These are phyloP conservation scores for Blastobotrys mokoenaii DNA, from an alignment of 805 yeast species.

Conservation along the genomic window DNA sequence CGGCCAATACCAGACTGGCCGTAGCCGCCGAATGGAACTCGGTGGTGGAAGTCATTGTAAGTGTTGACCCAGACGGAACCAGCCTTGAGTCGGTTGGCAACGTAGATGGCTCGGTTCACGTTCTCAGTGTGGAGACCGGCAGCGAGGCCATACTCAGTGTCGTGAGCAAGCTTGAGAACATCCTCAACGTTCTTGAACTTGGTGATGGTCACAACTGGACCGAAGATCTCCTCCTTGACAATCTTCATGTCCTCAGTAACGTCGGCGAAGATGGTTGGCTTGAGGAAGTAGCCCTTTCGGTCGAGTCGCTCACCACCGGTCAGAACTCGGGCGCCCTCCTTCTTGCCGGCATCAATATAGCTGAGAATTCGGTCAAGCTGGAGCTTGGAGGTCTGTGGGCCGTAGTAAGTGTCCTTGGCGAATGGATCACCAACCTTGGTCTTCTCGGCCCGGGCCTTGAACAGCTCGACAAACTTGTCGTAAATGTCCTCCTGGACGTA, in stretches of 20 bases:
- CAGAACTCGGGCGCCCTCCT: conserved; percentile 75
- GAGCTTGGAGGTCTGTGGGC: conserved; percentile 77
- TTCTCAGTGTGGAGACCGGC: conserved; percentile 71
- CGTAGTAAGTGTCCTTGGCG: conserved; percentile 65
- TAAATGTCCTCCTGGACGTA: conserved; percentile 79
- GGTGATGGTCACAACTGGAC: conserved; percentile 75
- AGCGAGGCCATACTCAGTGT: conserved; percentile 74
- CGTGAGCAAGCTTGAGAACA: conserved; percentile 61
- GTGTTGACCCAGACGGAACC: conserved; percentile 69
- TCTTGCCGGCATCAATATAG: conserved; percentile 68
- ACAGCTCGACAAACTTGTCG: conserved; percentile 57
- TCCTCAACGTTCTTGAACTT: conserved; percentile 61
- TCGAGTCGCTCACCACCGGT: conserved; percentile 64
- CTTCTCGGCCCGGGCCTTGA: conserved; percentile 42
- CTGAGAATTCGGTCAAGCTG: conserved; percentile 70
- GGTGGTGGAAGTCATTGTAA: conserved; percentile 58
- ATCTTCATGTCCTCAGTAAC: conserved; percentile 59
- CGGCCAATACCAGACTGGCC: conserved; percentile 75
- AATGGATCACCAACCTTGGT: conserved; percentile 64
- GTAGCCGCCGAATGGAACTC: conserved; percentile 77
- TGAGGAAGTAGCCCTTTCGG: conserved; percentile 52
- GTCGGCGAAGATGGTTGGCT: conserved; percentile 71
- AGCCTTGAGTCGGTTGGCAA: conserved; percentile 53
- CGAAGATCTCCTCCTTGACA: conserved; percentile 78
- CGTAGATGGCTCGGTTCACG: conserved; percentile 52